Base-by-base conservation (phyloP, 164 flowering plant genomes). In the Cinnamomum chago region DNA sequence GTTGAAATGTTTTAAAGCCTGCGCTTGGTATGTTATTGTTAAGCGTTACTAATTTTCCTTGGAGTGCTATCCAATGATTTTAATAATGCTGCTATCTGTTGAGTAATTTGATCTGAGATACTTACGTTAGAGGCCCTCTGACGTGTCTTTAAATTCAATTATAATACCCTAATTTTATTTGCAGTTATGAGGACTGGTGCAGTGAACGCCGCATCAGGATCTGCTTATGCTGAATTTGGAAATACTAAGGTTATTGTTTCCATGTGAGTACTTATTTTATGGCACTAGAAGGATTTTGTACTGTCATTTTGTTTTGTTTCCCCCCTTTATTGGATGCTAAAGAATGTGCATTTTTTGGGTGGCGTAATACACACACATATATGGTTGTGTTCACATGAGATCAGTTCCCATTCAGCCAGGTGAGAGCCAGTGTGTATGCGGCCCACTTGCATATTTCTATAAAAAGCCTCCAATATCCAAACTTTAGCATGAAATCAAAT, bases 211-310 rank as follows among this genome's bases (percentile, higher is more conserved):
- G 97, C 99, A 62, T 81, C 97, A 75, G 99, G 98, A 75, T 95
- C 99, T 77, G 97, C 99, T 78, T 93, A 90, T 81, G 98, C 92
- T 0, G 99, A 93, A 77, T 89, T 95, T 71, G 98, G 98, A 58
- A 89, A 86, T 75, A 95, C 97, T 52, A 93, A 92, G 81, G 99
- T 95, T 71, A 93, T 95, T 51, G 99, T 95, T 50, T 95, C 99
- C 0, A 94, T 95, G 98, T 95, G 82, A 92, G 99, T 87, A 51
- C 68, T 58, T 67, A 33, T 70, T 72, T 68, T 70, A 35, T 50
- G 20, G 71, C 50, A 17, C 28, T 30, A 55, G 60, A 27, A 28
- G 69, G 17, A 33, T 0, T 5, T 22, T 64, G 22, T 40, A 40
- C 11, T 40, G 0, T 9, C 47, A 6, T 40, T 40, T 40, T 40